Conservation (phyloP, 2,329 filamentous ascomycete species). For the Alternaria ethzedia region DNA sequence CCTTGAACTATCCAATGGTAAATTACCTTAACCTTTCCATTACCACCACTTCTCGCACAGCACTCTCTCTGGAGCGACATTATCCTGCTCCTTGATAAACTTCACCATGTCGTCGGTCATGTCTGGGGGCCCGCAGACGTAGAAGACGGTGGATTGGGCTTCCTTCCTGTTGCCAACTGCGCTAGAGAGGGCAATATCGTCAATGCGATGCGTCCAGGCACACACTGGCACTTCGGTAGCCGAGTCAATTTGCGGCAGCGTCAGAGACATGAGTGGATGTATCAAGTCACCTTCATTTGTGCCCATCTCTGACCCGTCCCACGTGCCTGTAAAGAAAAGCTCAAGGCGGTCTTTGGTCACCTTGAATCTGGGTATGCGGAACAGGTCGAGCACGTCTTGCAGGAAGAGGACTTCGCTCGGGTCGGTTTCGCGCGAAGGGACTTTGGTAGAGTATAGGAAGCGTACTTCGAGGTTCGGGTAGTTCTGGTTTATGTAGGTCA, state of each 20-base stretch:
- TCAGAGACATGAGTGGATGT: slow-evolving; percentile 42
- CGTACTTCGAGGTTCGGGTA: slow-evolving; percentile 54
- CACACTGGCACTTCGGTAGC: slow-evolving; percentile 39
- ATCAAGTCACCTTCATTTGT: slow-evolving; percentile 35
- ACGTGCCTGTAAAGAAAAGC: slow-evolving; percentile 46
- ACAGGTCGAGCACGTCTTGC: slow-evolving; percentile 40
- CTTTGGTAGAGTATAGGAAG: slow-evolving; percentile 69
- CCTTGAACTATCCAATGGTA: slow-evolving; percentile 1
- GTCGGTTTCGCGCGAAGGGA: slow-evolving; percentile 38
- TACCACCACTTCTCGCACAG: slow-evolving; percentile 62
- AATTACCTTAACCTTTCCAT: slow-evolving; percentile 4
- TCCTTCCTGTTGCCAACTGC: slow-evolving; percentile 48
- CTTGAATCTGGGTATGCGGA: slow-evolving; percentile 35
- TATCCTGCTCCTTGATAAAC: slow-evolving; percentile 46
- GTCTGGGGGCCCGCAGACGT: slow-evolving; percentile 56
- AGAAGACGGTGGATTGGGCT: slow-evolving; percentile 50
- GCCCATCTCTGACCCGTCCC: slow-evolving; percentile 35
- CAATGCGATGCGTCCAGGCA: slow-evolving; percentile 44
- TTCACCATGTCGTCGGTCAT: slow-evolving; percentile 58
- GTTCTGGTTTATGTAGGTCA: slow-evolving; percentile 64
- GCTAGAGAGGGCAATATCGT: slow-evolving; percentile 47
- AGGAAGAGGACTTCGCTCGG: slow-evolving; percentile 46
- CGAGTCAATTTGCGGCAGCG: slow-evolving; percentile 35
- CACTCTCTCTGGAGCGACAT: slow-evolving; percentile 50
- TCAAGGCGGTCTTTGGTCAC: slow-evolving; percentile 40